A percentile compares a stretch with the other conserved stretches of the same genome.
These are phyloP conservation scores for Cucurbita argyrosperma DNA, from an alignment of 306 rosid species.

Conservation along the genomic window DNA sequence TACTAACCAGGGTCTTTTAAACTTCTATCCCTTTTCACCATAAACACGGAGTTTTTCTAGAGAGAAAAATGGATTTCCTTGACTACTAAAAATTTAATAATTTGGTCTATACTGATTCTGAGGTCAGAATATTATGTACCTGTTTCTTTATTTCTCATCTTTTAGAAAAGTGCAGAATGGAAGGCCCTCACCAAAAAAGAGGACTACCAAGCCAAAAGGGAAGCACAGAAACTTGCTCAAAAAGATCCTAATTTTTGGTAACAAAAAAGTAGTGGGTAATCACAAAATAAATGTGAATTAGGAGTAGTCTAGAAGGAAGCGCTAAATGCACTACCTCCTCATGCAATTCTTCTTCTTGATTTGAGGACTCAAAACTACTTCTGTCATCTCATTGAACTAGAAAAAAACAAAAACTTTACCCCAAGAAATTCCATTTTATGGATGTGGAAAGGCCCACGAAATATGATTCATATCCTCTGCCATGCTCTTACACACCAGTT, in stretches of 20 bases:
- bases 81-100: not conserved
- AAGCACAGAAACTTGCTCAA: not conserved
- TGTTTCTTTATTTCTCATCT: not conserved
- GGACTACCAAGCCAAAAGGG: not conserved
- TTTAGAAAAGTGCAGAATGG: not conserved
- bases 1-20: not conserved
- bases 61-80: not conserved
- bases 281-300: not conserved
- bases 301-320: not conserved
- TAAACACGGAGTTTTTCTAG: not conserved
- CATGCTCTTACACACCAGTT: not conserved
- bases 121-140: not conserved
- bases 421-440: not conserved
- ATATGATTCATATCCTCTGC: not conserved
- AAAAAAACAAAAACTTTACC: too few species aligned
- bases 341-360: not conserved
- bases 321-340: not conserved
- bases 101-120: not conserved
- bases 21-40: not conserved
- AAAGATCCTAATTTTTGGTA: not conserved
- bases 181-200: not conserved
- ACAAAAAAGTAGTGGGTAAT: not conserved
- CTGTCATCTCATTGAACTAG: too few species aligned
- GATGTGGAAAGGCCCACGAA: not conserved
- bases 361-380: not conserved